Conservation (phyloP, 2,329 filamentous ascomycete genomes). For the Teratosphaeria gauchensis region DNA sequence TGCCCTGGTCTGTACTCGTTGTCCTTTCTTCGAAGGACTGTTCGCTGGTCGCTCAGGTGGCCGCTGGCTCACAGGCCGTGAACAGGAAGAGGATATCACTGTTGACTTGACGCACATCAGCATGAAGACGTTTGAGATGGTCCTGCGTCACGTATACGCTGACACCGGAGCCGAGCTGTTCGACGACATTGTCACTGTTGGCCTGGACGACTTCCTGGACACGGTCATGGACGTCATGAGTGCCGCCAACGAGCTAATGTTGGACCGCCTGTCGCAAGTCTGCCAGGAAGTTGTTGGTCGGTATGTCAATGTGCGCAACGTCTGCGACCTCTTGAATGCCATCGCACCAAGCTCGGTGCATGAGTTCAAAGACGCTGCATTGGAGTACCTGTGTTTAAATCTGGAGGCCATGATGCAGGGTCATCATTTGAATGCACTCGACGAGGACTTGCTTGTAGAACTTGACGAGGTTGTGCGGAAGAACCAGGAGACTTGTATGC, state of each 20-base stretch:
- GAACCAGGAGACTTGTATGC: slow-evolving; percentile 70
- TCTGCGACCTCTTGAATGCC: slow-evolving; percentile 74
- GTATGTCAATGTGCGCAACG: slow-evolving; percentile 78
- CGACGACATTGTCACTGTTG: slow-evolving; percentile 58
- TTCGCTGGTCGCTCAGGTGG: slow-evolving; percentile 83
- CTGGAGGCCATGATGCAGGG: slow-evolving; percentile 89
- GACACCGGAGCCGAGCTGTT: slow-evolving; percentile 76
- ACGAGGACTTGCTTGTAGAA: slow-evolving; percentile 70
- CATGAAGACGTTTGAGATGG: slow-evolving; percentile 62
- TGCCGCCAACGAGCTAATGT: slow-evolving; percentile 88
- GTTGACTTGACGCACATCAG: slow-evolving; percentile 79
- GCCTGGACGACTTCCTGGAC: slow-evolving; percentile 77
- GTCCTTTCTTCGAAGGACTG: slow-evolving; percentile 83
- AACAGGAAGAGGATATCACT: slow-evolving; percentile 46
- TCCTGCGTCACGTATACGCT: slow-evolving; percentile 72
- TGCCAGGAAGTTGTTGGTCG: slow-evolving; percentile 77
- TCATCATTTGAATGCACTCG: slow-evolving; percentile 70
- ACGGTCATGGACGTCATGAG: slow-evolving; percentile 84
- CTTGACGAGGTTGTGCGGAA: slow-evolving; percentile 70
- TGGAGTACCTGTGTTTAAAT: slow-evolving; percentile 88
- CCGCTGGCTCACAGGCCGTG: slow-evolving; percentile 55
- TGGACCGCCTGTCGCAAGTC: slow-evolving; percentile 79
- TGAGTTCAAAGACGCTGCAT: slow-evolving; percentile 75
- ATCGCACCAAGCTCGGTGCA: slow-evolving; percentile 75
- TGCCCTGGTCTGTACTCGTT: slow-evolving; percentile 67